Evolutionary conservation across 331 rosid species (phyloP).

Genomic region (Prunus yedoensis): DNA sequence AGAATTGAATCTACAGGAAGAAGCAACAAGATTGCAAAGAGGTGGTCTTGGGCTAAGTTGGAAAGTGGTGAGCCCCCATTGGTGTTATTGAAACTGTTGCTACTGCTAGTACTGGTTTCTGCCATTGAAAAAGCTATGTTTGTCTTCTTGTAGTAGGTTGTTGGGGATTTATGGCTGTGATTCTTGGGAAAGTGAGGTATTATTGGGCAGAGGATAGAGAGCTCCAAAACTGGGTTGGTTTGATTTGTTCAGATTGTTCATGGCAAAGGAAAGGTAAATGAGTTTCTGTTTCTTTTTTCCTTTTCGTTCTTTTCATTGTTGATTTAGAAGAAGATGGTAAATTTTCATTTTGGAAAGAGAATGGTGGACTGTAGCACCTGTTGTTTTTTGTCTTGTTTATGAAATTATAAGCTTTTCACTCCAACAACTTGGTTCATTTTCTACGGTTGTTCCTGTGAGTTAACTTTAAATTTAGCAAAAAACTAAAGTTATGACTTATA

Average conservation of each 20-base stretch:
- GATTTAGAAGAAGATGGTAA: constrained; percentile 14
- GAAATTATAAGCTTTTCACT: not conserved
- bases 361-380: not conserved
- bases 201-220: constrained; percentile 21
- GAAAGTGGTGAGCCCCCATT: constrained; percentile 63
- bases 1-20: constrained; percentile 75
- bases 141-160: not conserved
- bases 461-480: not conserved
- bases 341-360: not conserved
- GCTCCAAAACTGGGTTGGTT: not conserved
- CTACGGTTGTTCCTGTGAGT: not conserved
- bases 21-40: constrained; percentile 59
- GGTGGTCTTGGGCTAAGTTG: constrained; percentile 65
- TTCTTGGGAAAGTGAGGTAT: constrained; percentile 15
- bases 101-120: constrained; percentile 33
- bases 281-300: not conserved
- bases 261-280: constrained; percentile 2
- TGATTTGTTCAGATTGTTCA: constrained; percentile 9
- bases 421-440: not conserved
- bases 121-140: constrained; percentile 43
- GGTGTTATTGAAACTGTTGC: constrained; percentile 4
- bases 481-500: too few species aligned
- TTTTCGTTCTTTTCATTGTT: not conserved
- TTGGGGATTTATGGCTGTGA: constrained; percentile 28
- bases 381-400: not conserved